Base-by-base conservation (phyloP, 2,329 filamentous ascomycete species). In the Ustilaginoidea virens region DNA sequence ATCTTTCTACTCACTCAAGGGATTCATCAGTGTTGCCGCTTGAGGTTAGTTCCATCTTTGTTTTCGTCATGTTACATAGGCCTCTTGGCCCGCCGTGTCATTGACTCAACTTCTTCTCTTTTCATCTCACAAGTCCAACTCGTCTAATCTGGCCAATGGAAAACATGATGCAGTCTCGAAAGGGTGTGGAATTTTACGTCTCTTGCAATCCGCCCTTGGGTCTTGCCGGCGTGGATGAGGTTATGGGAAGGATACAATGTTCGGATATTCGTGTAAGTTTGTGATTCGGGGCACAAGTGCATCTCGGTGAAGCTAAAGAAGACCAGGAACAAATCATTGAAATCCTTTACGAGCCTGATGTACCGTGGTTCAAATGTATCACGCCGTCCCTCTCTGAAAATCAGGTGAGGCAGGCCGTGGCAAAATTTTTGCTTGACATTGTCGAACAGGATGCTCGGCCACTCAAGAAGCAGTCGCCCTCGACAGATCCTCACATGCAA, bases 281-380 rank as follows among this genome's bases (percentile, higher is more conserved):
- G 17, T 6, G 6, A 5, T 16, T 5, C 16, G 14, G 4, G 10
- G 17, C 16, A 24, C 7, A 17, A 12, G n/a, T 18, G 7, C 12
- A 7, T 19, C 9, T 10, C 15, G 17, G 17, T 14, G 14, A 10
- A 16, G 11, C 7, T n/a, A n/a, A 16, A 16, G 4, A 26, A 18
- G 16, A 19, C n/a, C n/a, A 35, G 29, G 18, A 32, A 16, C 33
- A 42, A 5, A 19, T 50, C 0, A 1, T 43, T 1, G 53, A 56
- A 26, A 38, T 56, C 5, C 38, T 56, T 4, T 55, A 55, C 18
- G 52, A 56, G 16, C 49, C 52, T 2, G 45, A 51, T 0, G 32
- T 45, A 0, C 42, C 51, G 1, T 53, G 48, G 45, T 53, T 56
- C 33, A 55, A 55, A 29, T 25, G 49, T 5, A 47, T 52, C 11